Conservation (phyloP, 768 basidiomycete genomes). For the Macrolepiota dolichaula region DNA sequence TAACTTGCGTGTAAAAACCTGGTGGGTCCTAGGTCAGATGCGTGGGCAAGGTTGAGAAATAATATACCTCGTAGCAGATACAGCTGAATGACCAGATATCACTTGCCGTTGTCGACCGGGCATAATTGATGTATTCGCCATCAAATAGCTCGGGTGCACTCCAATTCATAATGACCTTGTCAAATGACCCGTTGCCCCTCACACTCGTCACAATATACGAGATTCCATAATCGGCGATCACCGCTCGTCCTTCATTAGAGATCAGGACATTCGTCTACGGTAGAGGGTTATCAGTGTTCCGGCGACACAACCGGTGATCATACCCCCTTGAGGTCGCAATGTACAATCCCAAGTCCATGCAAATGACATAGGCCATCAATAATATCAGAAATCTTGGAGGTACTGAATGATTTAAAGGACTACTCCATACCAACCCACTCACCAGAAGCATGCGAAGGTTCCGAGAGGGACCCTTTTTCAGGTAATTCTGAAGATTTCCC, state of each 20-base stretch:
- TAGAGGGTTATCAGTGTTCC: too few relatives aligned
- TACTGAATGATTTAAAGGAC: background rate
- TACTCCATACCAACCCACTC: background rate
- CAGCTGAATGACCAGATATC: background rate
- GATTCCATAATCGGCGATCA: background rate
- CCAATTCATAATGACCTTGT: background rate
- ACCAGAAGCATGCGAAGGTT: conserved; percentile 14
- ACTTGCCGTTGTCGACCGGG: background rate
- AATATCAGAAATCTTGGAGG: background rate
- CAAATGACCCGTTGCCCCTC: too few relatives aligned
- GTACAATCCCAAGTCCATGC: background rate
- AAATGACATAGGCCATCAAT: background rate
- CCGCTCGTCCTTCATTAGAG: background rate
- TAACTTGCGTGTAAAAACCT: background rate
- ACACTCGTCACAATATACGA: background rate
- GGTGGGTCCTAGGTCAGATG: background rate
- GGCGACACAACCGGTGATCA: background rate
- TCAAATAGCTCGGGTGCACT: background rate
- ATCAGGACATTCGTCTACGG: background rate
- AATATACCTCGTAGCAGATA: background rate
- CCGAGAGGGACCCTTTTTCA: conserved; percentile 1
- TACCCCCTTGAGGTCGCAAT: conserved; percentile 1
- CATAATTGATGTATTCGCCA: background rate
- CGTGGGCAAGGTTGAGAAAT: background rate
- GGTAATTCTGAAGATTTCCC: conserved; percentile 16